Conservation (phyloP, 768 basidiomycete genomes). For the Leccinum obscurum region DNA sequence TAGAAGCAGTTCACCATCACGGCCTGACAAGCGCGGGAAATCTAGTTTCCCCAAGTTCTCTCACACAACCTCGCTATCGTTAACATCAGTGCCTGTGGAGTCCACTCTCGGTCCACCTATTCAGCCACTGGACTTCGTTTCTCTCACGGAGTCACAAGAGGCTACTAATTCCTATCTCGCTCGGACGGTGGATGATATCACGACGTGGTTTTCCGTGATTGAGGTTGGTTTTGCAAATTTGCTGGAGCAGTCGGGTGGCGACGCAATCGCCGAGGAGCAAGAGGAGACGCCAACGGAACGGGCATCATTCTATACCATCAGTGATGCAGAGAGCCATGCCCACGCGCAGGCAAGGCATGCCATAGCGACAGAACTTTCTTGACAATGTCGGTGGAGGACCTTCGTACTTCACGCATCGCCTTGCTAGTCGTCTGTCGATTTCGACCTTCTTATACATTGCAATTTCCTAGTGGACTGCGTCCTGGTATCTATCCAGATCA, state of each 20-base stretch:
- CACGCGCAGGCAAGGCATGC: slow-evolving; percentile 14
- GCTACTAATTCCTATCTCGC: slow-evolving; percentile 70
- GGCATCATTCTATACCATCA: slow-evolving; percentile 11
- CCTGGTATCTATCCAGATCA: slow-evolving; percentile 16
- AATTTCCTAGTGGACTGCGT: slow-evolving; percentile 13
- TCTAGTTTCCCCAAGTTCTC: slow-evolving; percentile 27
- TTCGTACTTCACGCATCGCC: slow-evolving; percentile 9
- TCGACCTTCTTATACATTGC: slow-evolving; percentile 11
- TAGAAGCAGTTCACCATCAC: slow-evolving; percentile 31
- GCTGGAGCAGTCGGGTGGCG: slow-evolving; percentile 51
- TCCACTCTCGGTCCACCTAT: slow-evolving; percentile 46
- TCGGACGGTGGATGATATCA: slow-evolving; percentile 70
- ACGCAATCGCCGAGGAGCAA: slow-evolving; percentile 67
- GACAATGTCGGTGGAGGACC: slow-evolving; percentile 6
- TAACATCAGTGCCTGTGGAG: slow-evolving; percentile 34
- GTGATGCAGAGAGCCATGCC: slow-evolving; percentile 8
- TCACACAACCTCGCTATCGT: slow-evolving; percentile 34
- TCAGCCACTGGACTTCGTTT: slow-evolving; percentile 68
- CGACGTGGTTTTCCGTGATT: slow-evolving; percentile 72
- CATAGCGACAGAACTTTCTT: slow-evolving; percentile 21
- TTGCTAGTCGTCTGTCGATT: slow-evolving; percentile 22
- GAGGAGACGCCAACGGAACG: slow-evolving; percentile 40
- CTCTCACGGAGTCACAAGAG: slow-evolving; percentile 52
- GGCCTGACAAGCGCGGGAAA: slow-evolving; percentile 23
- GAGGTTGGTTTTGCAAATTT: slow-evolving; percentile 70